Evolutionary conservation across 2,329 filamentous ascomycete genomes (phyloP).

Genomic region (Camillea tinctor): DNA sequence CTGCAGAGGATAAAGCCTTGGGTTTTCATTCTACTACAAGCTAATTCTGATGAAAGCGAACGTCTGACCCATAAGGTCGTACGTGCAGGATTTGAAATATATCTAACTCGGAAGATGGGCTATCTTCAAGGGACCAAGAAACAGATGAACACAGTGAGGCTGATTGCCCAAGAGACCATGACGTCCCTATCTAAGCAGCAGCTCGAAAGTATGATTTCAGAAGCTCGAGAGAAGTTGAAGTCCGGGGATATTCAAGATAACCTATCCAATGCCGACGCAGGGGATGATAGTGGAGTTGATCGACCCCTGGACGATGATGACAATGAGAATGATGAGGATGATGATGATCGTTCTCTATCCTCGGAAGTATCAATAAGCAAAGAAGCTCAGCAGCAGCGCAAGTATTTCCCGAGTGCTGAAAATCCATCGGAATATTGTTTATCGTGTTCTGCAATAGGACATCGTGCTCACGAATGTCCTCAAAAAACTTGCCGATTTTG

Average conservation of each 20-base stretch:
- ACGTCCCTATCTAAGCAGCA: constrained; percentile 4
- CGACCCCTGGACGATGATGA: neutral
- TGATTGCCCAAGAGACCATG: constrained; percentile 15
- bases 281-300: neutral
- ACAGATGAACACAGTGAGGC: constrained; percentile 7
- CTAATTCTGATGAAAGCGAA: constrained; percentile 15
- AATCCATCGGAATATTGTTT: constrained; percentile 48
- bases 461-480: constrained; percentile 46
- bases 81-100: constrained; percentile 17
- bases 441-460: constrained; percentile 49
- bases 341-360: neutral
- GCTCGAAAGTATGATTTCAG: constrained; percentile 16
- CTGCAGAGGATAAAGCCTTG: constrained; percentile 7
- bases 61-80: constrained; percentile 21
- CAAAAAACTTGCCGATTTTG: constrained; percentile 49
- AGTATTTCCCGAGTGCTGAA: constrained; percentile 52
- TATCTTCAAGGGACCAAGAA: constrained; percentile 23
- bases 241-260: constrained; percentile 32
- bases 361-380: constrained; percentile 23
- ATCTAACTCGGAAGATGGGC: constrained; percentile 16
- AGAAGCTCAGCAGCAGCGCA: constrained; percentile 40
- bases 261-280: neutral
- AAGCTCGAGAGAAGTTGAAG: constrained; percentile 27
- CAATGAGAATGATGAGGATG: neutral
- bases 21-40: constrained; percentile 8